phyloP scores from a whole-genome alignment of 495 filamentous ascomycete species.

The Tuber aestivum region DNA sequence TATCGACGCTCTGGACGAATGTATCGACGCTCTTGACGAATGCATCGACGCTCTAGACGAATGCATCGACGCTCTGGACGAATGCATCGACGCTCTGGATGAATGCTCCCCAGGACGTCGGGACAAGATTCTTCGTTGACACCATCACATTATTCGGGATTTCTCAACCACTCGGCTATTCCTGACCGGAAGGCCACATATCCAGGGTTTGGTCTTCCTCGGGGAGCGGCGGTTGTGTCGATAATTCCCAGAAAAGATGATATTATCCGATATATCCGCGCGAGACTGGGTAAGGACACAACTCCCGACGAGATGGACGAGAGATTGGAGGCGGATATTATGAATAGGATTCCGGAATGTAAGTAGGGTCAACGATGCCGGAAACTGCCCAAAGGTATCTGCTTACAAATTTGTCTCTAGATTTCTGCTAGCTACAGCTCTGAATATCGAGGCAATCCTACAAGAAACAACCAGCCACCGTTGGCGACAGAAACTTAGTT shows the following conservation, averaged over 20 bases:
- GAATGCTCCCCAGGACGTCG: background rate
- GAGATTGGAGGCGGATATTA: background rate
- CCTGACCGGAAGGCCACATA: background rate
- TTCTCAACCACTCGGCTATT: background rate
- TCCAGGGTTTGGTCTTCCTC: background rate
- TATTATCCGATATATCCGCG: background rate
- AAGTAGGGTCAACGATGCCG: background rate
- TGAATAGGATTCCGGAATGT: background rate
- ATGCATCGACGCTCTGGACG: background rate
- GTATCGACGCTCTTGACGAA: background rate
- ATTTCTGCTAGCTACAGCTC: background rate
- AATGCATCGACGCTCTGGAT: background rate
- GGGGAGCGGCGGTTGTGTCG: background rate
- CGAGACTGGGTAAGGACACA: background rate
- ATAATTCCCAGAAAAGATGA: background rate
- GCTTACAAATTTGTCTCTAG: background rate
- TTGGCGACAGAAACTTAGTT: background rate
- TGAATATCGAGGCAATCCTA: slow-evolving; percentile 1
- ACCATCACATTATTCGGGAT: background rate
- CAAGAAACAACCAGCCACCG: slow-evolving; percentile 3
- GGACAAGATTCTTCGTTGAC: background rate
- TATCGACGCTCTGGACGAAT: background rate
- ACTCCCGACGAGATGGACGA: background rate
- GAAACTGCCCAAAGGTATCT: background rate
- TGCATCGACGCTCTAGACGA: background rate